Percentiles rank a stretch among this genome's conserved stretches.
These are phyloP conservation scores for Casuarina glauca DNA, from an alignment of 306 rosid genomes.

Conservation along the genomic window DNA sequence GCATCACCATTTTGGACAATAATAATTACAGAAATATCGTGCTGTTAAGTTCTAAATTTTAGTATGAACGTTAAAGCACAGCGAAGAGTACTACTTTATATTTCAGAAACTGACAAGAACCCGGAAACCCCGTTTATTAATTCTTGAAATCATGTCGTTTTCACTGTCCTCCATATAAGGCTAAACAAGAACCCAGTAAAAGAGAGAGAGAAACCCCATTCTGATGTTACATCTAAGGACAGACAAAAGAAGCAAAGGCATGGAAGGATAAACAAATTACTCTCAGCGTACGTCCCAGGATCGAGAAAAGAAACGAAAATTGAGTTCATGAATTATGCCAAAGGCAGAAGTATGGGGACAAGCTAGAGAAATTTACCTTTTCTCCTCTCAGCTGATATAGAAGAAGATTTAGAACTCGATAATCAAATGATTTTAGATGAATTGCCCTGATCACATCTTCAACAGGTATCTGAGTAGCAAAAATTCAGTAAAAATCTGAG, in stretches of 20 bases:
- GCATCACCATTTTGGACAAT: neutral
- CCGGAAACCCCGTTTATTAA: neutral
- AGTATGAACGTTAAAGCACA: neutral
- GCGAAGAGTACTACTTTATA: neutral
- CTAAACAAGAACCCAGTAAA: neutral
- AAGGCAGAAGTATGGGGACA: neutral
- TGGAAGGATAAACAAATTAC: neutral
- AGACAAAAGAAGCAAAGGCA: neutral
- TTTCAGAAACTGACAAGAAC: neutral
- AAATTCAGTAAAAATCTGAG: conserved; percentile 26
- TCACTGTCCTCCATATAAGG: neutral
- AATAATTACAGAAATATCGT: neutral
- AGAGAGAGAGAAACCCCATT: neutral
- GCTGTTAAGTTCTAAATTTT: neutral
- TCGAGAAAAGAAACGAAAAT: neutral
- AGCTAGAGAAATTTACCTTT: conserved; percentile 50
- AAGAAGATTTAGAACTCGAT: conserved; percentile 86
- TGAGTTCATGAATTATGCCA: conserved; percentile 1
- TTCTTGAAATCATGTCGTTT: neutral
- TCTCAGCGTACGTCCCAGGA: neutral
- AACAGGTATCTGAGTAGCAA: conserved; percentile 55
- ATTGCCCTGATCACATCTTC: conserved; percentile 81
- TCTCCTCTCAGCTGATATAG: conserved; percentile 76
- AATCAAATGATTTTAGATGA: conserved; percentile 87
- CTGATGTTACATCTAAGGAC: neutral